Evolutionary conservation across 208 protist species (phyloP).

Genomic region (Naegleria gruberi): DNA sequence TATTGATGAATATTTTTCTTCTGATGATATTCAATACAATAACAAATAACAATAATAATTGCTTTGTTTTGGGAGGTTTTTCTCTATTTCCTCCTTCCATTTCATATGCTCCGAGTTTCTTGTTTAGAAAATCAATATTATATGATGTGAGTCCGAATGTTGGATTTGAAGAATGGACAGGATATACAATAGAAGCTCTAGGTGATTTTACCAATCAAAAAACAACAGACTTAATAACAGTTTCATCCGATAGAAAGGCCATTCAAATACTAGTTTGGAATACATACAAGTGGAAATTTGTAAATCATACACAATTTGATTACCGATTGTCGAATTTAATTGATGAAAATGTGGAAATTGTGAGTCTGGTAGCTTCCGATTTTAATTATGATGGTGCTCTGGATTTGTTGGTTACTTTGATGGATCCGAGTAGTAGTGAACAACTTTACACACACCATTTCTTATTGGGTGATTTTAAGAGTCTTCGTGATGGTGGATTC

Average conservation of each 20-base stretch:
- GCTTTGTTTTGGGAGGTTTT: neutral
- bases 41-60: neutral
- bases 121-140: neutral
- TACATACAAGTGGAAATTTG: neutral
- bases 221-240: neutral
- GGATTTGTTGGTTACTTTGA: neutral
- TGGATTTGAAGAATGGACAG: neutral
- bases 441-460: neutral
- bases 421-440: neutral
- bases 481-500: neutral
- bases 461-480: neutral
- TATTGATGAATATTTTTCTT: too few relatives aligned
- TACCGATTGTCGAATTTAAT: neutral
- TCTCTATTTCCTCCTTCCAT: neutral
- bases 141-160: neutral
- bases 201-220: neutral
- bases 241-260: too few relatives aligned
- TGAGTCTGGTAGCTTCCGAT: neutral
- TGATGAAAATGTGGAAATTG: neutral
- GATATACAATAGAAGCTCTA: neutral
- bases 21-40: too few relatives aligned
- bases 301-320: neutral
- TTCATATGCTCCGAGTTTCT: neutral
- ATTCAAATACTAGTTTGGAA: neutral
- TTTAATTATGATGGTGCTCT: slow-evolving; percentile 18